phyloP scores from a whole-genome alignment of 2,329 filamentous ascomycete genomes.

The Leptographium lundbergii region DNA sequence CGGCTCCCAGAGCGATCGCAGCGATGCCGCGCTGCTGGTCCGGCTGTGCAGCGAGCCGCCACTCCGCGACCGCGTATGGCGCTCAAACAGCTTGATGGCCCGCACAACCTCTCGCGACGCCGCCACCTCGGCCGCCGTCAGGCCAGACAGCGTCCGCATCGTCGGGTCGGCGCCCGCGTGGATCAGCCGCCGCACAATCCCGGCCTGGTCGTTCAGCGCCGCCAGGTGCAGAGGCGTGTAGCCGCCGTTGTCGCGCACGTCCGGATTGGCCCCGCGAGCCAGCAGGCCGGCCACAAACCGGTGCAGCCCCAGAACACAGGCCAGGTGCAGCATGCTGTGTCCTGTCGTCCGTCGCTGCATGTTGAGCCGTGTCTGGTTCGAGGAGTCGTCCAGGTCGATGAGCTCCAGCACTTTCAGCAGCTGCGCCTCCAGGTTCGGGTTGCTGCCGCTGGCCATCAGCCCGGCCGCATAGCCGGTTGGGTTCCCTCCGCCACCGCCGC shows the following conservation, averaged over 20 bases:
- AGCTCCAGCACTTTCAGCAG: conserved; percentile 65
- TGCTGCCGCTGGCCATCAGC: conserved; percentile 12
- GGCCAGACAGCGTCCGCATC: conserved; percentile 55
- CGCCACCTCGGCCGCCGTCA: conserved; percentile 59
- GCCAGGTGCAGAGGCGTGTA: conserved; percentile 77
- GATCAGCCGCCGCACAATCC: conserved; percentile 66
- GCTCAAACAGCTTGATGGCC: conserved; percentile 48
- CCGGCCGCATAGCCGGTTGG: conserved; percentile 28
- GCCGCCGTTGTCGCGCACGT: conserved; percentile 63
- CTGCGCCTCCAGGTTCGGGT: conserved; percentile 48
- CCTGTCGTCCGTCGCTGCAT: conserved; percentile 48
- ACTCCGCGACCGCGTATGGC: conserved; percentile 54
- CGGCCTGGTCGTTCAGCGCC: conserved; percentile 59
- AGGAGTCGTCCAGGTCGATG: conserved; percentile 65
- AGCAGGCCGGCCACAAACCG: conserved; percentile 67
- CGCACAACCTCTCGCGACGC: conserved; percentile 51
- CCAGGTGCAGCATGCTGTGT: conserved; percentile 71
- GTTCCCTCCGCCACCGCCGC: conserved; percentile 14
- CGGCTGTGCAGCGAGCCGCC: conserved; percentile 46
- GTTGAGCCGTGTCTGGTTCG: conserved; percentile 55
- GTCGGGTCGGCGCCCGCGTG: conserved; percentile 60
- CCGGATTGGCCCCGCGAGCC: conserved; percentile 63
- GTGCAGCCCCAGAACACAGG: conserved; percentile 60
- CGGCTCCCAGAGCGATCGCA: conserved; percentile 55
- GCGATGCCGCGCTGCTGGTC: conserved; percentile 53